These are phyloP conservation scores for Lippia alba DNA, from an alignment of 305 asterid genomes.

Conservation along the genomic window DNA sequence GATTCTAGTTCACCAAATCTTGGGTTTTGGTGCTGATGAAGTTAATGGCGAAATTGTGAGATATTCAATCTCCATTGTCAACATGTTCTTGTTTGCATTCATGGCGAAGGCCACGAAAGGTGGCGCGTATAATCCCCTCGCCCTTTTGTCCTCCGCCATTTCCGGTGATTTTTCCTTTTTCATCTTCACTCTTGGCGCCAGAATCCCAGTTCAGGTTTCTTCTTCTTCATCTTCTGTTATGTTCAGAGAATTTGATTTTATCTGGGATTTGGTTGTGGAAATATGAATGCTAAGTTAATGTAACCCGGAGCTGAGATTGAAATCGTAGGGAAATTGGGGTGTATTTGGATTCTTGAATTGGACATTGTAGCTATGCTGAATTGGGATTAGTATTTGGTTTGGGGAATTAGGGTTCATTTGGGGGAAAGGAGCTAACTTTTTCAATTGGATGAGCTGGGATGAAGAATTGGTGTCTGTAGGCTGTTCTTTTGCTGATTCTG, in stretches of 20 bases:
- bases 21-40: slow-evolving; percentile 61
- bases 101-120: slow-evolving; percentile 59
- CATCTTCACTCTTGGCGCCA: slow-evolving; percentile 71
- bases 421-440: slow-evolving; percentile 10
- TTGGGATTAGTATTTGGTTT: neutral
- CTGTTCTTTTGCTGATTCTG: slow-evolving; percentile 6
- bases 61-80: slow-evolving; percentile 51
- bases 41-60: slow-evolving; percentile 64
- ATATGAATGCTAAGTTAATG: neutral
- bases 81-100: slow-evolving; percentile 78
- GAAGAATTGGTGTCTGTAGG: neutral
- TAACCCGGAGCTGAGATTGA: slow-evolving; percentile 4
- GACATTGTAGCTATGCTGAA: neutral
- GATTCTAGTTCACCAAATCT: slow-evolving; percentile 56
- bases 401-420: neutral
- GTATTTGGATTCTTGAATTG: slow-evolving; percentile 12
- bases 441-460: neutral
- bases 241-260: neutral
- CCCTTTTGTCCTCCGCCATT: slow-evolving; percentile 64
- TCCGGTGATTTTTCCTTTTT: slow-evolving; percentile 72
- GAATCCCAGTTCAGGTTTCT: slow-evolving; percentile 80
- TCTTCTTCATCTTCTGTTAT: neutral
- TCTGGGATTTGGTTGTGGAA: neutral
- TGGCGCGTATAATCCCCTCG: slow-evolving; percentile 84
- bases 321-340: neutral